phyloP scores from a whole-genome alignment of 768 basidiomycete species.

The Chalciporus piperatus region DNA sequence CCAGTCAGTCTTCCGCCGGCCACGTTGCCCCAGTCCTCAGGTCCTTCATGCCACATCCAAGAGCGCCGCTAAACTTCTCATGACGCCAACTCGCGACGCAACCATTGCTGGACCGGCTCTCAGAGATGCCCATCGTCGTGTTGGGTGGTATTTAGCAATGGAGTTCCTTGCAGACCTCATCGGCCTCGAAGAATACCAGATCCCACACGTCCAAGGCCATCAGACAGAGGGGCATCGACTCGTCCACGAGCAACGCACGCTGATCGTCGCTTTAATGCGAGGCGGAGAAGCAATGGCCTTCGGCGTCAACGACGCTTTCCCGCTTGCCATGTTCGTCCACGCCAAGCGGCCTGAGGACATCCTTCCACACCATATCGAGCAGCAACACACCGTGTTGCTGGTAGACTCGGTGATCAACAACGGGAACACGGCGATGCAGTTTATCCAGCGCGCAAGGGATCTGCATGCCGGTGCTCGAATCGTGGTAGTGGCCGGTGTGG shows the following conservation, averaged over 20 bases:
- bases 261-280: conserved; percentile 16
- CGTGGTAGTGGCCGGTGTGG: conserved; percentile 13
- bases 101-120: conserved; percentile 14
- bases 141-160: conserved; percentile 16
- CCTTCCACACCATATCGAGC: conserved; percentile 12
- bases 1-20: conserved; percentile 10
- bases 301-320: conserved; percentile 13
- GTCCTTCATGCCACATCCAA: conserved; percentile 14
- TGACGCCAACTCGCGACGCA: conserved; percentile 13
- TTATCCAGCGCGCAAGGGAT: conserved; percentile 9
- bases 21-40: conserved; percentile 10
- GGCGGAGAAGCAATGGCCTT: conserved; percentile 14
- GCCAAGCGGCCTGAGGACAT: conserved; percentile 13
- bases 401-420: conserved; percentile 15
- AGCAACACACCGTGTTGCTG: conserved; percentile 14
- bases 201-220: conserved; percentile 15
- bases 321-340: conserved; percentile 15
- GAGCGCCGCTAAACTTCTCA: conserved; percentile 12
- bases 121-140: conserved; percentile 16
- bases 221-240: conserved; percentile 14
- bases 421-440: conserved; percentile 13
- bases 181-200: conserved; percentile 13
- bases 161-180: conserved; percentile 16
- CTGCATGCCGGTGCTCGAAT: conserved; percentile 14
- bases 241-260: conserved; percentile 11